phyloP scores from a whole-genome alignment of 768 basidiomycete species.

The Xanthoconium stramineum region DNA sequence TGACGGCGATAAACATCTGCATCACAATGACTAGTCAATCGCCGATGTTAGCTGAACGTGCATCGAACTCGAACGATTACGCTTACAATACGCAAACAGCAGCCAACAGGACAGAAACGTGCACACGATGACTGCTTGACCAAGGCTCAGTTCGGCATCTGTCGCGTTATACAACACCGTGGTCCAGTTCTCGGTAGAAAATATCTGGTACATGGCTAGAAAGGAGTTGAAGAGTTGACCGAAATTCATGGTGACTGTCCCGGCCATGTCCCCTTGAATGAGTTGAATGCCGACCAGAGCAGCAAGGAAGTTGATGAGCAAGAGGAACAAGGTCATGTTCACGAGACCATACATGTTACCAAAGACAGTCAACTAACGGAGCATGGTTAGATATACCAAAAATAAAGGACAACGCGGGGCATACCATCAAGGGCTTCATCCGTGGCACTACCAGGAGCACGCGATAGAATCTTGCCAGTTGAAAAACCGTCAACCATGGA shows the following conservation, averaged over 20 bases:
- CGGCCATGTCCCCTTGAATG: conserved; percentile 74
- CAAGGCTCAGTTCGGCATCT: conserved; percentile 54
- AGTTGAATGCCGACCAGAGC: conserved; percentile 83
- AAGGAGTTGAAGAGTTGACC: conserved; percentile 83
- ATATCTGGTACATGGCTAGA: conserved; percentile 82
- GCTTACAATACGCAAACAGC: conserved; percentile 86
- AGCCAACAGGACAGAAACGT: conserved; percentile 82
- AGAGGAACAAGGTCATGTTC: conserved; percentile 90
- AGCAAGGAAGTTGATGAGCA: conserved; percentile 83
- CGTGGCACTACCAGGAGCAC: conserved; percentile 87
- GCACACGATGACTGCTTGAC: conserved; percentile 68
- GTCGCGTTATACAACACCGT: conserved; percentile 63
- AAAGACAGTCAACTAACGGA: conserved; percentile 72
- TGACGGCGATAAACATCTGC: conserved; percentile 96
- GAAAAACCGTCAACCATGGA: conserved; percentile 88
- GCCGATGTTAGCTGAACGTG: neutral
- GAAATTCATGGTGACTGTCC: conserved; percentile 62
- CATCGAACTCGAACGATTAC: neutral
- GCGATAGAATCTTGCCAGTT: conserved; percentile 83
- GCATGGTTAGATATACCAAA: conserved; percentile 5
- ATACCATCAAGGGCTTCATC: conserved; percentile 84
- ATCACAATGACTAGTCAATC: conserved; percentile 70
- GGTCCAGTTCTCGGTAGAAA: conserved; percentile 96
- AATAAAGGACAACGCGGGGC: neutral
- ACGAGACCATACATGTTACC: conserved; percentile 87